Conservation (phyloP, 2,329 filamentous ascomycete genomes). For the Colletotrichum euphorbiae region DNA sequence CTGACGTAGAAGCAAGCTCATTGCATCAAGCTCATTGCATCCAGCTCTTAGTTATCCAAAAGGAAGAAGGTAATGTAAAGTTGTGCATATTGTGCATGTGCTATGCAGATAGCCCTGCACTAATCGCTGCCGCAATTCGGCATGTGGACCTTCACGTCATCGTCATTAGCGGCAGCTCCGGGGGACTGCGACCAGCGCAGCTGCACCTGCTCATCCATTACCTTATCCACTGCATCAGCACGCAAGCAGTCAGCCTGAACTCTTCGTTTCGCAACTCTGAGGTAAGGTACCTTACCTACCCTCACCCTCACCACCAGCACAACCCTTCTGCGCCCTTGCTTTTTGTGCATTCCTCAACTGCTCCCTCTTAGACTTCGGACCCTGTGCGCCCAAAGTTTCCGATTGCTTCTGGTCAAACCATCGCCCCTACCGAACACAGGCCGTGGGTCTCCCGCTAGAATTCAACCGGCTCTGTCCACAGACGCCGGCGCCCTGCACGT, state of each 20-base stretch:
- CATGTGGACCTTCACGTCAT: constrained; percentile 37
- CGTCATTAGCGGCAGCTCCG: constrained; percentile 34
- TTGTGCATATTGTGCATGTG: background rate
- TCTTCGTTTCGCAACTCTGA: constrained; percentile 31
- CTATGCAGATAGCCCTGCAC: constrained; percentile 18
- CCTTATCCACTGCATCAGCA: constrained; percentile 12
- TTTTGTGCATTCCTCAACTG: constrained; percentile 27
- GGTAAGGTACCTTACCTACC: background rate
- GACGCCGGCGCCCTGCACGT: constrained; percentile 13
- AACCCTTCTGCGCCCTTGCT: constrained; percentile 15
- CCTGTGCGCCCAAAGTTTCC: constrained; percentile 36
- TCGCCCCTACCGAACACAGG: constrained; percentile 25
- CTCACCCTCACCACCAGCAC: background rate
- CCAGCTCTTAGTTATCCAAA: background rate
- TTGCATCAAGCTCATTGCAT: background rate
- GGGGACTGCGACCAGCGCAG: constrained; percentile 24
- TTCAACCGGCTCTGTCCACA: constrained; percentile 15
- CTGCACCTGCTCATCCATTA: constrained; percentile 17
- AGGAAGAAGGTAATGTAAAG: background rate
- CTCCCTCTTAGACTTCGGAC: constrained; percentile 30
- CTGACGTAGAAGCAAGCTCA: background rate
- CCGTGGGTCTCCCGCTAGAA: constrained; percentile 26
- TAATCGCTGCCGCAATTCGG: constrained; percentile 24
- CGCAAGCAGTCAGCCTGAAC: constrained; percentile 19
- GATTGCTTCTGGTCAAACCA: constrained; percentile 28